phyloP scores from a whole-genome alignment of 2,329 filamentous ascomycete genomes.

The Calonectria pauciramosa region DNA sequence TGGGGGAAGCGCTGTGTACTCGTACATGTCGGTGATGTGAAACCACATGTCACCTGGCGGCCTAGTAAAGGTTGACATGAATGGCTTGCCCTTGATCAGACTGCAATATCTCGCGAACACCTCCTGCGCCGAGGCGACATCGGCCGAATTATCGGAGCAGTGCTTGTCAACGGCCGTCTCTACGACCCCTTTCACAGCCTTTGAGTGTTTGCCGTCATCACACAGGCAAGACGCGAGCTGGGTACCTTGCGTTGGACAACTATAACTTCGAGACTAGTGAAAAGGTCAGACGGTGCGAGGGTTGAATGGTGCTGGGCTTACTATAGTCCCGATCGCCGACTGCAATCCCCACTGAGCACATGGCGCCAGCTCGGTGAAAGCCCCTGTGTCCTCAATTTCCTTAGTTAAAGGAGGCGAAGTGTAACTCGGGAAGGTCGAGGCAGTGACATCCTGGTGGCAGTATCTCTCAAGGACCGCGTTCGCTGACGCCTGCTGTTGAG shows the following conservation, averaged over 20 bases:
- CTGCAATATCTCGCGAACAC: background rate
- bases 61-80: background rate
- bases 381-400: background rate
- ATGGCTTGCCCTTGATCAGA: background rate
- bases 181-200: background rate
- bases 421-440: background rate
- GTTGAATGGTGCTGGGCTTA: background rate
- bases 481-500: background rate
- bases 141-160: background rate
- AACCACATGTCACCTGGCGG: background rate
- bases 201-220: background rate
- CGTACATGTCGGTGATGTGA: background rate
- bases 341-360: background rate
- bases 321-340: background rate
- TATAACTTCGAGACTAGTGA: background rate
- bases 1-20: background rate
- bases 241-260: background rate
- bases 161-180: background rate
- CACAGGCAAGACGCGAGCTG: background rate
- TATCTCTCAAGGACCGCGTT: background rate
- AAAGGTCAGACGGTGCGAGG: background rate
- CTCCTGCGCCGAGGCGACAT: background rate
- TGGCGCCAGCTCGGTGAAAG: background rate
- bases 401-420: background rate
- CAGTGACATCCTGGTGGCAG: background rate